phyloP scores from a whole-genome alignment of 225 moss, liverwort and hornwort genomes.

The Sphagnum tenellum region DNA sequence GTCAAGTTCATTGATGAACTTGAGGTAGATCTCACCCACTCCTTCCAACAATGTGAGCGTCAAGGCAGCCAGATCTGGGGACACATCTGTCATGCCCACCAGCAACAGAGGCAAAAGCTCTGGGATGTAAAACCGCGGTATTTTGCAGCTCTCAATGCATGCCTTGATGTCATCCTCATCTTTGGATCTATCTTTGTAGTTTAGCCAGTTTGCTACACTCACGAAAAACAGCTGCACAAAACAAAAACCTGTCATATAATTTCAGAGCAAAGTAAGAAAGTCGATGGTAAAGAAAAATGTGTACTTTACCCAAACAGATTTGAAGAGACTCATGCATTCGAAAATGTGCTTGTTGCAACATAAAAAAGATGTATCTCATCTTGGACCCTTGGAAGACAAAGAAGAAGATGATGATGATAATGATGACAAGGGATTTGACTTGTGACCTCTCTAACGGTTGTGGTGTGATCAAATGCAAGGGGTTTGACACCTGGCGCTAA shows the following conservation, averaged over 20 bases:
- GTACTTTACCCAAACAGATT: too few relatives aligned
- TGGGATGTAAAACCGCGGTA: slow-evolving; percentile 40
- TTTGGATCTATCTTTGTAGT: slow-evolving; percentile 33
- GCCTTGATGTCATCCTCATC: slow-evolving; percentile 24
- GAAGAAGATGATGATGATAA: neutral
- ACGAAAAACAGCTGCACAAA: slow-evolving; percentile 58
- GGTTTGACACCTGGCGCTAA: slow-evolving; percentile 65
- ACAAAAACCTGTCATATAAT: neutral
- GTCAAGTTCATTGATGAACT: slow-evolving; percentile 21
- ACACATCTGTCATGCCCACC: slow-evolving; percentile 72
- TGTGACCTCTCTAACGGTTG: slow-evolving; percentile 46
- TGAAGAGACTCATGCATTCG: too few relatives aligned
- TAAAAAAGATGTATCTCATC: too few relatives aligned
- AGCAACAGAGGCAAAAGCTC: slow-evolving; percentile 66
- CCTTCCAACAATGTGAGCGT: slow-evolving; percentile 52
- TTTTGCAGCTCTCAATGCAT: slow-evolving; percentile 21
- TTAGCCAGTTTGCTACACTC: slow-evolving; percentile 75
- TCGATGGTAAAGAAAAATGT: too few relatives aligned
- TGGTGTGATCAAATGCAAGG: slow-evolving; percentile 65
- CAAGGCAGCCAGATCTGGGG: slow-evolving; percentile 43
- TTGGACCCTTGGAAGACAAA: neutral
- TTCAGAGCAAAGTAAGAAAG: too few relatives aligned
- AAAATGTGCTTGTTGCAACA: too few relatives aligned
- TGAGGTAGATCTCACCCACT: slow-evolving; percentile 61
- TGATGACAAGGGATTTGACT: neutral